Conservation (phyloP, 768 basidiomycete genomes). For the Boletellus ananiceps region DNA sequence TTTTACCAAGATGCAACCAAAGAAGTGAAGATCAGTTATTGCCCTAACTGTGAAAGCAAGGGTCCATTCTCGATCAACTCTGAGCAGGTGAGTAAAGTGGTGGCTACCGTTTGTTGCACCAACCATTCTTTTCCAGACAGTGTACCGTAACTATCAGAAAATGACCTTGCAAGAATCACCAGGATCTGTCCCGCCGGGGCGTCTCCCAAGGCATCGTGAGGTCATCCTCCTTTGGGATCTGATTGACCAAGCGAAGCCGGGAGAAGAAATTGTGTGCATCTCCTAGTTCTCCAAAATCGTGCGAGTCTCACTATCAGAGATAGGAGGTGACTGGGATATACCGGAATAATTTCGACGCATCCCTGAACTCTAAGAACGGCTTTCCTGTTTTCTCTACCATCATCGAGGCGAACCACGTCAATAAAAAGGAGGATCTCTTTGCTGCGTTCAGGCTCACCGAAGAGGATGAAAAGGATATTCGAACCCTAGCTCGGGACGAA, state of each 20-base stretch:
- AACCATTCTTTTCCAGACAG: conserved; percentile 54
- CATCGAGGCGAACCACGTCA: conserved; percentile 96
- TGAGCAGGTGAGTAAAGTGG: conserved; percentile 65
- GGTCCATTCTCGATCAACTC: conserved; percentile 97
- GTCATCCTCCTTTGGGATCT: conserved; percentile 97
- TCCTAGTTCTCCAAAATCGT: background rate
- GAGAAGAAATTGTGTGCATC: conserved; percentile 87
- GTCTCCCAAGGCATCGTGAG: conserved; percentile 93
- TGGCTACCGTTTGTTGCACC: background rate
- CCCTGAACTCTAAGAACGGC: conserved; percentile 96
- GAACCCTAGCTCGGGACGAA: conserved; percentile 81
- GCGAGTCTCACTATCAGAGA: conserved; percentile 7
- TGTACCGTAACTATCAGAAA: conserved; percentile 98
- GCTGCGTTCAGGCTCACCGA: conserved; percentile 97
- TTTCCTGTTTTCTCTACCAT: conserved; percentile 99
- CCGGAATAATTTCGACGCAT: conserved; percentile 97
- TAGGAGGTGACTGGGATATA: conserved; percentile 98
- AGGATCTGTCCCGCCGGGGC: conserved; percentile 95
- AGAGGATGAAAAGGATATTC: conserved; percentile 93
- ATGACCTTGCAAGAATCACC: conserved; percentile 98
- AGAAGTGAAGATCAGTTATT: conserved; percentile 93
- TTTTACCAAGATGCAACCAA: conserved; percentile 97
- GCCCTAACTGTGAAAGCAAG: conserved; percentile 89
- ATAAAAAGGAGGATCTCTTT: conserved; percentile 98
- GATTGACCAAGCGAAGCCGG: conserved; percentile 96